Base-by-base conservation (phyloP, 495 filamentous ascomycete species). In the Penicillium odoratum region DNA sequence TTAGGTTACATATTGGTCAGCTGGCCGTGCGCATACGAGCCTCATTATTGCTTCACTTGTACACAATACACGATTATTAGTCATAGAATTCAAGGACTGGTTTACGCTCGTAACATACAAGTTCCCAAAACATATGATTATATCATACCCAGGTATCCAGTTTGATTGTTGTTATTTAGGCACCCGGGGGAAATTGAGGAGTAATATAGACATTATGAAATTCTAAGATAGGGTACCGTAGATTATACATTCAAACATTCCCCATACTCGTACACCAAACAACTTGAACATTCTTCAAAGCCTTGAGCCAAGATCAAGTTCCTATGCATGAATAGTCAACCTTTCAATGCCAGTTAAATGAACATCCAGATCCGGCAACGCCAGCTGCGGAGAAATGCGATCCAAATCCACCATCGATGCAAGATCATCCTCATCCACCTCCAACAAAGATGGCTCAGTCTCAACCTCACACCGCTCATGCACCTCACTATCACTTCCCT, bases 271-370 rank as follows among this genome's bases (percentile, higher is more conserved):
- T 63, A 45, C 48, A 56, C 31, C 16, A 36, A 54, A 29, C 1
- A 1, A 2, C 21, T 21, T 21, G 21, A 21, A 21, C 21, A 1
- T 21, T 21, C 2, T 21, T 21, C 21, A 21, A 21, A 21, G 2
- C 1, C 2, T 21, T 21, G 21, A 21, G 21, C 21, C 21, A 21
- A 21, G 21, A 21, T 21, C 21, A 21, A 21, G 21, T 21, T 21
- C 21, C 7, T 40, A 45, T 21, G 26, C 5, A 45, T 47, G 58
- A 29, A 68, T 40, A 8, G 60, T 59, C 57, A 68, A 51, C 0
- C 47, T 56, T 25, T 68, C 63, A n/a, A 66, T 58, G 40, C 63
- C 63, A 8, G 51, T 60, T 25, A 66, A 57, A 33, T 68, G 54
- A 43, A 59, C 15, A 58, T 68, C 63, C 30, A 68, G 50, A 21